A percentile compares a stretch with the other conserved stretches of the same genome.
Conservation (phyloP, 495 filamentous ascomycete genomes). For the Parathielavia hyrcaniae region DNA sequence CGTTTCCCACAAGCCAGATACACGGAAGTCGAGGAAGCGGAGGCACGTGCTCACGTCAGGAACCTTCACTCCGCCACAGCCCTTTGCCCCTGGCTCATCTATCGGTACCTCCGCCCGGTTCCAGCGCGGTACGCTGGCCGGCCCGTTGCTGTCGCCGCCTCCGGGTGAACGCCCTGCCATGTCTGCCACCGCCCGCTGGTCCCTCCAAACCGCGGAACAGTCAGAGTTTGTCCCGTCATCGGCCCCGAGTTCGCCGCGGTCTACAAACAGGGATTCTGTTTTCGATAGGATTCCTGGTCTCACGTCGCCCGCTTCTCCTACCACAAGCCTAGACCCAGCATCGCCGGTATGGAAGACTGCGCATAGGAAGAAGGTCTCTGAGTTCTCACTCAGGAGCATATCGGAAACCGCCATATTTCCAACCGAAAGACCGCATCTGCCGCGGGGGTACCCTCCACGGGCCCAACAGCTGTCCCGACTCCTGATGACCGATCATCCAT, state of each 20-base stretch:
- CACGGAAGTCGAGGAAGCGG: constrained; percentile 64
- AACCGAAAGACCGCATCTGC: constrained; percentile 13
- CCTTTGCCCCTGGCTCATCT: constrained; percentile 27
- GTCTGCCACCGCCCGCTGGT: constrained; percentile 54
- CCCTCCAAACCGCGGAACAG: constrained; percentile 53
- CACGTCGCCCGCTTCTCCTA: constrained; percentile 71
- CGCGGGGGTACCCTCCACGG: background rate
- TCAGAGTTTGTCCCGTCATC: constrained; percentile 65
- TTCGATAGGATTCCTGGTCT: constrained; percentile 62
- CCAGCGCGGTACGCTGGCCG: constrained; percentile 14
- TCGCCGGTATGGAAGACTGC: constrained; percentile 47
- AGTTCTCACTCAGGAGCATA: constrained; percentile 48
- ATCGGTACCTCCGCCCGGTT: constrained; percentile 19
- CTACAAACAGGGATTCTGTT: constrained; percentile 63
- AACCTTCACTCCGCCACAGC: constrained; percentile 50
- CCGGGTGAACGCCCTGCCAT: constrained; percentile 45
- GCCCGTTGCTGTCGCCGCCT: constrained; percentile 23
- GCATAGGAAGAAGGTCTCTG: constrained; percentile 51
- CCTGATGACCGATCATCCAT: constrained; percentile 8
- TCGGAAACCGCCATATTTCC: constrained; percentile 26
- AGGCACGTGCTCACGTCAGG: constrained; percentile 55
- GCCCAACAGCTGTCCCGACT: constrained; percentile 17
- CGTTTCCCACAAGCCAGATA: constrained; percentile 55
- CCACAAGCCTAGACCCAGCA: constrained; percentile 56
- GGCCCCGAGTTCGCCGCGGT: constrained; percentile 73